A percentile compares a stretch with the other conserved stretches of the same genome.
Evolutionary conservation across 805 yeast genomes (phyloP).

Genomic region (Sugiyamaella chiloensis): DNA sequence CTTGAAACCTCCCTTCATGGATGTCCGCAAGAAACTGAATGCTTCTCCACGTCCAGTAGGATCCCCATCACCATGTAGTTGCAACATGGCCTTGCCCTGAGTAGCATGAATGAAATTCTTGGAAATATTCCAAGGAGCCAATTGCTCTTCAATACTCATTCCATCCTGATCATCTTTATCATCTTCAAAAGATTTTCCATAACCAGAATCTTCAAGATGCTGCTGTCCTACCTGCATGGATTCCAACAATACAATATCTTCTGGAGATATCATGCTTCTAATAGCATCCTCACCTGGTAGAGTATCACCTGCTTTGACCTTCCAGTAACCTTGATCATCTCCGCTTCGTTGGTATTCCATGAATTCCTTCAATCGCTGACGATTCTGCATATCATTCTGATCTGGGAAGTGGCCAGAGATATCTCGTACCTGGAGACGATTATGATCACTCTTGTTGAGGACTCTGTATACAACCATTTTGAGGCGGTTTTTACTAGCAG

Average conservation of each 20-base stretch:
- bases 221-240: constrained; percentile 95
- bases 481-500: constrained; percentile 84
- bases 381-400: constrained; percentile 94
- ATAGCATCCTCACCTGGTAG: constrained; percentile 75
- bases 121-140: constrained; percentile 93
- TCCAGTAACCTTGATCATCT: constrained; percentile 94
- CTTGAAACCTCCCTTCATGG: constrained; percentile 91
- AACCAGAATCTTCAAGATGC: constrained; percentile 74
- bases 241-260: constrained; percentile 81
- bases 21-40: constrained; percentile 80
- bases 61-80: constrained; percentile 91
- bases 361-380: constrained; percentile 92
- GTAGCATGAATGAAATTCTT: constrained; percentile 89
- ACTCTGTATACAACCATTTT: constrained; percentile 92
- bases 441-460: constrained; percentile 67
- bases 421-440: constrained; percentile 79
- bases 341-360: constrained; percentile 97
- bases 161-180: constrained; percentile 43
- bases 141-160: constrained; percentile 69
- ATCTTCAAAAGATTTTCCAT: constrained; percentile 42
- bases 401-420: constrained; percentile 92
- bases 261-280: constrained; percentile 84
- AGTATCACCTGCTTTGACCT: constrained; percentile 62
- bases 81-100: constrained; percentile 96
- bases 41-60: constrained; percentile 91